Evolutionary conservation across 2,329 filamentous ascomycete species (phyloP), one percentile per base, ranked within the genome.

Genomic region (Fusarium xyrophilum): DNA sequence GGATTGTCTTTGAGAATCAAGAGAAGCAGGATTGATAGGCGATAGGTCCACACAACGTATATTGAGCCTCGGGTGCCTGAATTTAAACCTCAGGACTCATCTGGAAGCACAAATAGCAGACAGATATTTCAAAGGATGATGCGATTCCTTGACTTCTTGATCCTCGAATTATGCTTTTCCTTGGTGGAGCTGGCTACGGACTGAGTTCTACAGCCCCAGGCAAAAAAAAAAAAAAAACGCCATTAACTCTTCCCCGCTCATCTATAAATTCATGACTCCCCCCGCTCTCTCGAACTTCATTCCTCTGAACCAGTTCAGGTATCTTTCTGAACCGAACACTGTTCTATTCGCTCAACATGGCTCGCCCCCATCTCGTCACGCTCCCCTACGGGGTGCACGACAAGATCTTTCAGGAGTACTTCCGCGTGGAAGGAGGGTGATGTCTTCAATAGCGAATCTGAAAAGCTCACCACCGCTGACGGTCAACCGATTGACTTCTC

Each of bases 361-460:
- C 17, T 54, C 39, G 15, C 11, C 23, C 6, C 7, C 19, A 21
- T 7, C 38, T 60, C 23, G 13, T 33, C 30, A 46, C 57, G 33
- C 57, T 64, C n/a, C 51, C 57, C 4, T 30, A 6, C 7, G 57
- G 56, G 5, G 15, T 62, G 5, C 32, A 33, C 13, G 5, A 6
- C 17, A 11, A 14, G 6, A 57, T 64, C 42, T 44, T 44, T 15
- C 8, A 15, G 19, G 42, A 43, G 11, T 48, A 48, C 25, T 64
- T 62, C 23, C 28, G 27, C 7, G 23, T 53, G 6, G 46, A 62
- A 12, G 52, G 30, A 11, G 58, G 58, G 5, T 64, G n/a, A 64
- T 23, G 33, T 30, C 6, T 62, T 46, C 21, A 23, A 15, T 21
- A 27, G 17, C 10, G 14, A 33, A 12, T 58, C 38, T 21, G 42